Conservation (phyloP, 345 rosid species). For the Melaleuca alternifolia region DNA sequence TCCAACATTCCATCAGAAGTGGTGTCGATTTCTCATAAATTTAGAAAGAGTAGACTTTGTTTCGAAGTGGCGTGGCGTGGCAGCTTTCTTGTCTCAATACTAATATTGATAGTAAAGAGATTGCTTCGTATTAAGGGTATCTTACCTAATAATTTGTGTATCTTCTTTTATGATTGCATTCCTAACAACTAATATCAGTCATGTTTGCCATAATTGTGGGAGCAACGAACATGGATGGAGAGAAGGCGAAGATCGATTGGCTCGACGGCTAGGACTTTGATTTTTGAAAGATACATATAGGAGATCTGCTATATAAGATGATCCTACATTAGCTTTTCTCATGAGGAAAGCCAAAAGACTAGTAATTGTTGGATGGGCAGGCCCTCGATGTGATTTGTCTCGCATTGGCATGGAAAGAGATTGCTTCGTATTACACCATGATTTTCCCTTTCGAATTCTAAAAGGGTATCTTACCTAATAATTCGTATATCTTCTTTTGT, state of each 20-base stretch:
- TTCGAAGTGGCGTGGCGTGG: background rate
- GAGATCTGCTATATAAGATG: background rate
- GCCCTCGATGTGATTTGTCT: too few species aligned
- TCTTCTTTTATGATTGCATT: background rate
- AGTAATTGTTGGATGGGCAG: background rate
- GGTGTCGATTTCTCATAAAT: background rate
- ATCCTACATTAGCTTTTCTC: background rate
- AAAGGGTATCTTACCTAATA: background rate
- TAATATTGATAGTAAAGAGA: background rate
- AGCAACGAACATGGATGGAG: background rate
- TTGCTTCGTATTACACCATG: background rate
- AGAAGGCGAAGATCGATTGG: background rate
- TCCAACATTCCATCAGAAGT: background rate
- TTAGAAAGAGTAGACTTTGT: background rate
- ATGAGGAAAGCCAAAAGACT: background rate
- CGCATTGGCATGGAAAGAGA: too few species aligned
- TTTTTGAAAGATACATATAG: background rate
- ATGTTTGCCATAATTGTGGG: background rate
- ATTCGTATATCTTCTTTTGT: background rate
- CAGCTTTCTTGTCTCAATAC: background rate
- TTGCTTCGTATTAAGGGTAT: background rate
- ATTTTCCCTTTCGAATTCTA: too few species aligned
- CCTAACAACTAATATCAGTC: background rate
- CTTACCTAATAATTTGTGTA: rapidly evolving
- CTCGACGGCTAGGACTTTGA: rapidly evolving